These are phyloP conservation scores for Condylostoma magnum DNA, from an alignment of 169 alveolate genomes.

Conservation along the genomic window DNA sequence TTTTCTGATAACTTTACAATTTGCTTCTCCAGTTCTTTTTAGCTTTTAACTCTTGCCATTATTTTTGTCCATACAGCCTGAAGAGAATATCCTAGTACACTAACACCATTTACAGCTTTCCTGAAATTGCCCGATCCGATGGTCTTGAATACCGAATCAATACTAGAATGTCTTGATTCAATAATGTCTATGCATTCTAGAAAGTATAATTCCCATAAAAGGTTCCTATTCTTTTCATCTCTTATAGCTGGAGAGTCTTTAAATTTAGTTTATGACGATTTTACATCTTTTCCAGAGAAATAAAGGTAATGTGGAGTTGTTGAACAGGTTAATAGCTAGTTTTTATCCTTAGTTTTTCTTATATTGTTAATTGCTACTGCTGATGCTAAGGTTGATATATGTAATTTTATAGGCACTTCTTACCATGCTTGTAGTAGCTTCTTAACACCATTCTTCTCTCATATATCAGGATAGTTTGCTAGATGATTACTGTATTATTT, in stretches of 20 bases:
- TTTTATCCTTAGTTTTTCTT: neutral
- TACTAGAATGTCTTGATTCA: neutral
- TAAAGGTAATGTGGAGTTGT: neutral
- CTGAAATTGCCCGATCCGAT: neutral
- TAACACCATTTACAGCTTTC: constrained; percentile 4
- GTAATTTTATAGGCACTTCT: neutral
- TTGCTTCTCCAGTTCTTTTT: neutral
- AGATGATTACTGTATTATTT: neutral
- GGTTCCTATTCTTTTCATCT: neutral
- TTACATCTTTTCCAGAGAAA: neutral
- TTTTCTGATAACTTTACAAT: constrained; percentile 4
- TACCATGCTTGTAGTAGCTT: neutral
- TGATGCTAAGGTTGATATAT: constrained; percentile 6
- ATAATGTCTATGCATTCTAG: neutral
- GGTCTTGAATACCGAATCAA: neutral
- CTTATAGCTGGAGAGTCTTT: constrained; percentile 20
- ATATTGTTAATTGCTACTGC: neutral
- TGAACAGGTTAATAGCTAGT: neutral
- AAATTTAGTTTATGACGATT: neutral
- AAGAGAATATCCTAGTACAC: neutral
- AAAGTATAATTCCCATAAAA: neutral
- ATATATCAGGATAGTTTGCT: constrained; percentile 14
- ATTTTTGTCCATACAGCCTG: constrained; percentile 7
- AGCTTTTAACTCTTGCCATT: neutral
- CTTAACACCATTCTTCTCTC: constrained; percentile 10